Evolutionary conservation across 257 asterid genomes (phyloP), one percentile per base, ranked within the genome.

Genomic region (Jasminum sambac): DNA sequence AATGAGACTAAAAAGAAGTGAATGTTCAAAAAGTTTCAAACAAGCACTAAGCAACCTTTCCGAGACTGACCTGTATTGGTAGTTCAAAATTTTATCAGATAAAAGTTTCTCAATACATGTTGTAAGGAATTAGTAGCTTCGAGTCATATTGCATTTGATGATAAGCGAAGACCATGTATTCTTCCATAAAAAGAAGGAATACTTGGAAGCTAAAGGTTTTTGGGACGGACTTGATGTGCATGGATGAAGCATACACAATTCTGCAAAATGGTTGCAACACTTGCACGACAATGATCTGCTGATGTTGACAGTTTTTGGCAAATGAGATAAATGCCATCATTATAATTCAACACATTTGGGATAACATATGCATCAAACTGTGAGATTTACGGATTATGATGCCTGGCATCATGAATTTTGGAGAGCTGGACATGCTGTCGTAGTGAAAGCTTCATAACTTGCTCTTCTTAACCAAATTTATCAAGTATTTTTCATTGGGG

Each of bases 71-170:
- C 39, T 63, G 42, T 68, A 30, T n/a, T 6, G 5, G 42, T 14
- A 65, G 69, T 60, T 71, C 14, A 14, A 59, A 66, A 14, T 36
- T n/a, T 34, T 40, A 48, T 48, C 19, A 8, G 19, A 48, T n/a
- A 48, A 11, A 48, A 48, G 23, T 46, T 46, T 46, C 57, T 46
- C 21, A 46, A 16, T 44, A 16, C 21, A n/a, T 48, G 59, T 48
- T 48, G 11, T 48, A 24, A 48, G 25, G 59, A n/a, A 48, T 48
- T n/a, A 4, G 11, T n/a, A 48, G 17, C 24, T 17, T 39, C 11
- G n/a, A 25, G 50, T 48, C 42, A 39, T 55, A 21, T 63, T 69
- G 62, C 50, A 23, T 36, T 25, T 6, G 62, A 63, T 46, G 72
- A 25, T 34, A 11, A 52, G 26, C 37, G 50, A 13, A 52, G 37